Conservation (phyloP, 2,329 filamentous ascomycete species). For the Fusarium paranaense region DNA sequence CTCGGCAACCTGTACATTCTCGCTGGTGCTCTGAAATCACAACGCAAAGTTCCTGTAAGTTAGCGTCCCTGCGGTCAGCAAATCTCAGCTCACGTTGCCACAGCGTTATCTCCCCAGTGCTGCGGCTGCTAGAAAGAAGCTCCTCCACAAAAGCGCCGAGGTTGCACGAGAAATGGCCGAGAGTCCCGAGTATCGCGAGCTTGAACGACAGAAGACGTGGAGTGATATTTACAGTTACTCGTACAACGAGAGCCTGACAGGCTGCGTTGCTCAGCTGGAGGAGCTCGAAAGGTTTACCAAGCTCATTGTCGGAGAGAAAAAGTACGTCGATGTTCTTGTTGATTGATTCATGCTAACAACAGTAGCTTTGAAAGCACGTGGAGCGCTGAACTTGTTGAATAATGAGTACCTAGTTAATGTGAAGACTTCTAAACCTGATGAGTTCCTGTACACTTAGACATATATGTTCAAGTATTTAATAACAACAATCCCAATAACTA, state of each 20-base stretch:
- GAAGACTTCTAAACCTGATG: no score
- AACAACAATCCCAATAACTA: no score
- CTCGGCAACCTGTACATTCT: conserved; percentile 69
- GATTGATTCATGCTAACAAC: neutral
- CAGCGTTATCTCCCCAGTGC: conserved; percentile 68
- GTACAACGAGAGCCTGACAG: conserved; percentile 65
- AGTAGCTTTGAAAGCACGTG: conserved; percentile 50
- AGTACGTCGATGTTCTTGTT: conserved; percentile 44
- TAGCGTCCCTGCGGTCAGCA: neutral
- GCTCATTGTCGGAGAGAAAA: conserved; percentile 67
- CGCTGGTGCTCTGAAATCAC: conserved; percentile 64
- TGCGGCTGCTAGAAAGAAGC: conserved; percentile 62
- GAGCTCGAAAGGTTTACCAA: conserved; percentile 68
- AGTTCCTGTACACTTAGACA: neutral
- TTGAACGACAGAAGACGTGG: conserved; percentile 59
- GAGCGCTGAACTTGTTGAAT: conserved; percentile 34
- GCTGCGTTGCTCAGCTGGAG: conserved; percentile 66
- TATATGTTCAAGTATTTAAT: no score
- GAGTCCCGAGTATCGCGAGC: conserved; percentile 32
- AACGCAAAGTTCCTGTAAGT: conserved; percentile 61
- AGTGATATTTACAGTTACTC: conserved; percentile 68
- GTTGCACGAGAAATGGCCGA: conserved; percentile 54
- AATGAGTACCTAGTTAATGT: neutral
- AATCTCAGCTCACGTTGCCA: neutral
- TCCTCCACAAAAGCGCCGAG: conserved; percentile 63